Conservation (phyloP, 2,329 filamentous ascomycete species). For the Alternaria conjuncta region DNA sequence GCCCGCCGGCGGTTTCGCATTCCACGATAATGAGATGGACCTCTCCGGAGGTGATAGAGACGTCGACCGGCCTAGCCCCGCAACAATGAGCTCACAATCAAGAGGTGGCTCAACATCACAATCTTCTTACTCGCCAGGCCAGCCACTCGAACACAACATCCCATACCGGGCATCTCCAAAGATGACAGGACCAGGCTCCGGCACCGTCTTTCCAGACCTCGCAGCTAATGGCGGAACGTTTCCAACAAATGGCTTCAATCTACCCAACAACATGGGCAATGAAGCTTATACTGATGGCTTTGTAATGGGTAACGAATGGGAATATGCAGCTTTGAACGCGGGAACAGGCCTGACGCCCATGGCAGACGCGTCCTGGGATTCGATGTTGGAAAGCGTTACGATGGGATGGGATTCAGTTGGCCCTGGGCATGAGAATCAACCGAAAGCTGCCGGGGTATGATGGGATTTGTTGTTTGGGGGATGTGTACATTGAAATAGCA, state of each 20-base stretch:
- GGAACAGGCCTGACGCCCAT: constrained; percentile 41
- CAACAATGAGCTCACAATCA: constrained; percentile 42
- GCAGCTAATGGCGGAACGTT: constrained; percentile 11
- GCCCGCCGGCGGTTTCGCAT: constrained; percentile 14
- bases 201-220: constrained; percentile 4
- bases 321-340: constrained; percentile 30
- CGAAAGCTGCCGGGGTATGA: constrained; percentile 6
- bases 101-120: constrained; percentile 43
- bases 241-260: constrained; percentile 10
- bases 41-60: constrained; percentile 34
- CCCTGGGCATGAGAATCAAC: constrained; percentile 14
- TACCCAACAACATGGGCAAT: constrained; percentile 8
- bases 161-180: constrained; percentile 42
- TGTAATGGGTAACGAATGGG: constrained; percentile 43
- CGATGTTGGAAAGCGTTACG: constrained; percentile 46
- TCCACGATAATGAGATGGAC: constrained; percentile 47
- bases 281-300: constrained; percentile 28
- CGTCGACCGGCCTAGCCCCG: constrained; percentile 41
- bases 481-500: neutral
- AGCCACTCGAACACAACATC: constrained; percentile 30
- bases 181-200: constrained; percentile 2
- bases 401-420: constrained; percentile 41
- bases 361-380: constrained; percentile 44
- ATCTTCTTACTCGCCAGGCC: constrained; percentile 44
- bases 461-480: neutral